Evolutionary conservation across 192 early-diverging fungal species (phyloP), one percentile per base, ranked within the genome.

Genomic region (Linnemannia exigua): DNA sequence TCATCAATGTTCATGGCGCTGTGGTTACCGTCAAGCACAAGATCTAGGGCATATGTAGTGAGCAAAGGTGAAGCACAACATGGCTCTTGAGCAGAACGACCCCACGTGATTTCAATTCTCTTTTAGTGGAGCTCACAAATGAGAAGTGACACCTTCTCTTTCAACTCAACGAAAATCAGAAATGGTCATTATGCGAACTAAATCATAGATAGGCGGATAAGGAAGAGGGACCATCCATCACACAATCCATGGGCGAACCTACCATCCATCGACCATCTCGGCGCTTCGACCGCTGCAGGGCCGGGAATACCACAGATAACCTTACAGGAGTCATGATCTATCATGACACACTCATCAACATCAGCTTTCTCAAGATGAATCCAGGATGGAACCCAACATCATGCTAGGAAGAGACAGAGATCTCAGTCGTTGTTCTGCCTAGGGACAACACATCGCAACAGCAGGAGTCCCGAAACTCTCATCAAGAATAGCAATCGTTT

Each of bases 181-280:
- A 67, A 37, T 46, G 36, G 36, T 54, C 58, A 44, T 66, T 31
- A 63, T 54, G 58, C 25, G 58, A 17, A 63, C 37, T 33, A 52
- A 37, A 38, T 38, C 14, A 15, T 51, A 41, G 25, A 75, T 67
- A 63, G 36, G 22, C 68, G 19, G 37, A 17, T 38, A 41, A 41
- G 68, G 68, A 70, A 28, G 58, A 31, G 0, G 28, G 52, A 47
- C n/a, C 50, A 66, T 61, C 74, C 51, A 67, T 74, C 72, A 74
- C 31, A 7, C 35, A 37, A 41, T 63, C 58, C 38, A 48, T 31
- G 36, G 28, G 74, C 33, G 37, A 70, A 36, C 68, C 20, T 70
- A 41, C 68, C 68, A 70, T 70, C 68, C 68, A 70, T 70, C 68
- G 20, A 70, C 68, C 20, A 37, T 41, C 35, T 70, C 68, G 16